A percentile compares a stretch with the other conserved stretches of the same genome.
Conservation (phyloP, 164 flowering plant species). For the Dillenia turbinata region DNA sequence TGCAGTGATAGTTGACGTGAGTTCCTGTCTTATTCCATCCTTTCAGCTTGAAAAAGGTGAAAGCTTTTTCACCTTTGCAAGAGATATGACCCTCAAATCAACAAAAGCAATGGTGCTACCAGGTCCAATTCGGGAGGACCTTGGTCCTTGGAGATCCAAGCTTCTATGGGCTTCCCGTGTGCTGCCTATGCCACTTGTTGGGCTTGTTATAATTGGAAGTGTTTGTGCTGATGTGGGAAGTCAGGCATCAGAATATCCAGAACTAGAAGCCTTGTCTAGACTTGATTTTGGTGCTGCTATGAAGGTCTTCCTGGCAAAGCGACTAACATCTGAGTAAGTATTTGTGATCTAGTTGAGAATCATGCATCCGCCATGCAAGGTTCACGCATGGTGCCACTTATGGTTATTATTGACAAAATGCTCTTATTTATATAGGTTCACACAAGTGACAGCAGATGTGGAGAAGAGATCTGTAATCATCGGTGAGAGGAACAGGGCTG, state of each 20-base stretch:
- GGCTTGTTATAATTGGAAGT: constrained; percentile 73
- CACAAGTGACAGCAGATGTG: constrained; percentile 58
- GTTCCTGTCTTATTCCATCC: not conserved
- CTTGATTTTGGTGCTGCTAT: constrained; percentile 89
- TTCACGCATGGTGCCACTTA: not conserved
- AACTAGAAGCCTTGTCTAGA: constrained; percentile 79
- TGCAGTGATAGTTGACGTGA: too few relatives aligned
- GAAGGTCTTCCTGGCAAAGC: constrained; percentile 86
- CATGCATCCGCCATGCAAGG: not conserved
- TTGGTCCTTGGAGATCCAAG: constrained; percentile 88
- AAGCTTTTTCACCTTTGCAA: constrained; percentile 82
- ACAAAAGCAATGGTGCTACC: constrained; percentile 73
- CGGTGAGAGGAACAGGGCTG: constrained; percentile 91
- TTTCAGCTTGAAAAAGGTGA: constrained; percentile 86
- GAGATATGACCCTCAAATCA: constrained; percentile 83
- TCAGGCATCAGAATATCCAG: constrained; percentile 62
- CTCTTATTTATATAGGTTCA: constrained; percentile 46
- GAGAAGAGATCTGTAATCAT: constrained; percentile 89
- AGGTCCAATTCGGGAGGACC: constrained; percentile 54
- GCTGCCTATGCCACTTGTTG: constrained; percentile 97
- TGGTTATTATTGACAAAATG: not conserved
- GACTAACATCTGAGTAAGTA: constrained; percentile 85
- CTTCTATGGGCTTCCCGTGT: constrained; percentile 92
- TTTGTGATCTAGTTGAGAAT: not conserved
- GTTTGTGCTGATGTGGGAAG: constrained; percentile 61